Evolutionary conservation across 2,329 filamentous ascomycete genomes (phyloP).

Genomic region (Pestalotiopsis sp.): DNA sequence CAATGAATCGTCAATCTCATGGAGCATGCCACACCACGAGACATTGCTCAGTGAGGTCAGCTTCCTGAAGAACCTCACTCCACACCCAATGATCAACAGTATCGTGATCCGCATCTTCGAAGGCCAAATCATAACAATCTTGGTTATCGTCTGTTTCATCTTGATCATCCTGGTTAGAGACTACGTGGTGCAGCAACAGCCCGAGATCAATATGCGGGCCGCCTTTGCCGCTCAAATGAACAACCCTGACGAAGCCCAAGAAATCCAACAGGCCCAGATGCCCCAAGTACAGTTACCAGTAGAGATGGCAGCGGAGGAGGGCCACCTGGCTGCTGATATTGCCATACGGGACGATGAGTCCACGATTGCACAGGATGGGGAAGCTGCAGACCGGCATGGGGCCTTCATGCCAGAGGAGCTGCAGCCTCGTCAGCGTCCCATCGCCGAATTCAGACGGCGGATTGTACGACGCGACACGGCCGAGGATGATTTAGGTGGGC

Average conservation of each 20-base stretch:
- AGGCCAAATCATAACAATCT: slow-evolving; percentile 88
- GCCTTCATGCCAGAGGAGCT: not conserved
- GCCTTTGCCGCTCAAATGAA: slow-evolving; percentile 57
- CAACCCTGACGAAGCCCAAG: slow-evolving; percentile 15
- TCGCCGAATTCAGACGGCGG: slow-evolving; percentile 27
- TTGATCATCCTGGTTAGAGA: slow-evolving; percentile 95
- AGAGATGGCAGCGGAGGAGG: slow-evolving; percentile 12
- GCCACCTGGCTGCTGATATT: slow-evolving; percentile 1
- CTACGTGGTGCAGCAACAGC: slow-evolving; percentile 98
- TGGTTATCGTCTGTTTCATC: slow-evolving; percentile 93
- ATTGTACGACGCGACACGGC: slow-evolving; percentile 24
- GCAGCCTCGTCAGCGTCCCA: slow-evolving; percentile 21
- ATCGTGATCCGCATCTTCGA: slow-evolving; percentile 82
- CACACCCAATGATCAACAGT: slow-evolving; percentile 73
- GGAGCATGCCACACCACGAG: not conserved
- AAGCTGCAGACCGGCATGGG: not conserved
- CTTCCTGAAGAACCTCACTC: slow-evolving; percentile 64
- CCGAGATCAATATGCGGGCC: slow-evolving; percentile 80
- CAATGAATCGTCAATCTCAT: slow-evolving; percentile 19
- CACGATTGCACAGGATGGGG: not conserved
- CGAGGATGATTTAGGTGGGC: not conserved
- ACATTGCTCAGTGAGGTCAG: slow-evolving; percentile 59
- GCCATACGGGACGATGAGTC: slow-evolving; percentile 13
- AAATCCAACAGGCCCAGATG: not conserved
- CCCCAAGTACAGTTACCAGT: slow-evolving; percentile 7